These are phyloP conservation scores for Solanum appendiculatum DNA, from an alignment of 257 asterid species.

Conservation along the genomic window DNA sequence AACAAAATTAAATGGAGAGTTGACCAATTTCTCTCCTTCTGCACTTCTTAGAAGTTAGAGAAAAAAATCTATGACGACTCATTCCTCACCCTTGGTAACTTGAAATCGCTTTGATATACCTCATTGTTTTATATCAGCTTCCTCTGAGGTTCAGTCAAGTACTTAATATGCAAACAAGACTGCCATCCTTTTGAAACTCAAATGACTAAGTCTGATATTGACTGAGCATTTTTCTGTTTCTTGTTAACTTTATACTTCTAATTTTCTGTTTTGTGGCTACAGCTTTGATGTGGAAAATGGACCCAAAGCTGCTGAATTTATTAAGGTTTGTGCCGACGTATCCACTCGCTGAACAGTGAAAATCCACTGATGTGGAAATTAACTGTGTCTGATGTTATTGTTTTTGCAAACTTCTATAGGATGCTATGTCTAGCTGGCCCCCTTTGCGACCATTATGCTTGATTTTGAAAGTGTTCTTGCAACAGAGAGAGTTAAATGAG, in stretches of 20 bases:
- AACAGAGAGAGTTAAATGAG: constrained; percentile 96
- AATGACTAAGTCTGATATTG: background rate
- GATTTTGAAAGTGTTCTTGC: constrained; percentile 84
- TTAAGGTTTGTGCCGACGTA: constrained; percentile 34
- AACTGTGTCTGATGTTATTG: background rate
- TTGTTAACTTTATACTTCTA: background rate
- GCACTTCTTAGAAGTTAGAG: background rate
- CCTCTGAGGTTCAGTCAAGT: background rate
- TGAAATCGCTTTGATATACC: background rate
- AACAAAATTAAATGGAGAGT: background rate
- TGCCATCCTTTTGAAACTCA: background rate
- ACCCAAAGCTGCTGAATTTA: constrained; percentile 93
- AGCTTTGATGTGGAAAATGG: constrained; percentile 93
- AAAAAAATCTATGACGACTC: background rate
- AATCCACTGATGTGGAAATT: background rate
- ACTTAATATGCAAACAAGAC: background rate
- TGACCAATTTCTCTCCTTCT: background rate
- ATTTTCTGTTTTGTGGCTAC: constrained; percentile 12
- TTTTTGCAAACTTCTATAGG: constrained; percentile 24
- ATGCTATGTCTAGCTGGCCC: constrained; percentile 74
- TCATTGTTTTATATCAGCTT: background rate
- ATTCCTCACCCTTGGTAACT: background rate
- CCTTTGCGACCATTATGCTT: constrained; percentile 81
- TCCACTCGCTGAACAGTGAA: background rate
- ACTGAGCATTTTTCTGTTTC: background rate